Evolutionary conservation across 2,329 filamentous ascomycete genomes (phyloP), one percentile per base, ranked within the genome.

Genomic region (Canariomyces notabilis): DNA sequence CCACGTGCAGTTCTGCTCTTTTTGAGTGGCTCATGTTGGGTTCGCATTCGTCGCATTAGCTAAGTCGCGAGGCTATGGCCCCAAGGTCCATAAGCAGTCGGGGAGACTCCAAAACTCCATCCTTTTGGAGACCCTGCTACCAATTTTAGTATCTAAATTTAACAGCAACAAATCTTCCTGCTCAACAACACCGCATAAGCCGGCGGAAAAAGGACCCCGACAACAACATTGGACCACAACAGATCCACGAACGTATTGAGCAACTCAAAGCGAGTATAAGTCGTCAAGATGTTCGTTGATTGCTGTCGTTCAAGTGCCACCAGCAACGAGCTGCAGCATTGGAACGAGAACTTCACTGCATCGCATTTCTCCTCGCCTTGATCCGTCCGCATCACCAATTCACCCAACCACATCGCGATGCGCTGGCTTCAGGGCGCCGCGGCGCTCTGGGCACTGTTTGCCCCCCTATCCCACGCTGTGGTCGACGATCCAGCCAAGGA

Each of bases 401-500:
- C 26, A 29, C 8, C 26, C 8, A 29, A 29, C 26, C 26, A 29
- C n/a, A 12, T 12, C 26, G 8, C 23, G 15, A 41, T 37, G 44
- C 44, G 37, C 6, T 46, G 44, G 37, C 19, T 46, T 2, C 37
- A 32, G n/a, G 15, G 33, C 21, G 15, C n/a, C n/a, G n/a, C 21
- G 16, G 32, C 37, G 31, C 37, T 46, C n/a, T 46, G 44, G 44
- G 44, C 37, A 18, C 6, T 41, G 22, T 11, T 46, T 14, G 12
- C 37, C 11, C 44, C 44, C 32, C 9, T 46, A 3, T 31, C 37
- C 22, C 32, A 31, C 16, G 44, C 44, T 26, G 34, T 22, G n/a
- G 46, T 49, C 5, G 37, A 41, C 18, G 46, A 49, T 19, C 46
- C 46, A 14, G 46, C 42, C 32, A 37, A 37, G 22, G 32, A 40